Conservation (phyloP, 148 eudicot genomes). For the Persicaria tinctoria region DNA sequence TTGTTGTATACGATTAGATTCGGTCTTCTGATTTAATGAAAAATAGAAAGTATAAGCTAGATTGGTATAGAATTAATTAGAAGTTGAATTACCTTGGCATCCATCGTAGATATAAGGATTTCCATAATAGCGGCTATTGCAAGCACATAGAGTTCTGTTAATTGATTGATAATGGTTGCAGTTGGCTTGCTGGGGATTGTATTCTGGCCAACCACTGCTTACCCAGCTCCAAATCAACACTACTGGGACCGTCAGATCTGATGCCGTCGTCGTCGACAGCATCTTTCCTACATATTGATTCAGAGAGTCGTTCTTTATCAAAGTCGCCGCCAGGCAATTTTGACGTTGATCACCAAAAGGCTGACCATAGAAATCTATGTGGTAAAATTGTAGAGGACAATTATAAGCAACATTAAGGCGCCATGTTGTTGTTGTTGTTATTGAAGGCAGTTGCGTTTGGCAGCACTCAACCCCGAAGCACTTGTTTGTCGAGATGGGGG, state of each 20-base stretch:
- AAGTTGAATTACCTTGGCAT: not conserved
- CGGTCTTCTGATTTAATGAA: too few relatives aligned
- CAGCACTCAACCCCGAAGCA: slow-evolving; percentile 38
- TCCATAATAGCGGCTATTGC: not conserved
- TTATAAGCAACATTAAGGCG: too few relatives aligned
- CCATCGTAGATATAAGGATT: not conserved
- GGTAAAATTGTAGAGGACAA: not conserved
- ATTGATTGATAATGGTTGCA: too few relatives aligned
- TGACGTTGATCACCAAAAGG: not conserved
- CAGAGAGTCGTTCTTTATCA: not conserved
- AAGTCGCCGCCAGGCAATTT: not conserved
- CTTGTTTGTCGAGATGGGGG: not conserved
- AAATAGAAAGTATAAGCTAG: too few relatives aligned
- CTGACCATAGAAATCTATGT: not conserved
- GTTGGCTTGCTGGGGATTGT: too few relatives aligned
- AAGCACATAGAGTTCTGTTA: too few relatives aligned
- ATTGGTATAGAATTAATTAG: too few relatives aligned
- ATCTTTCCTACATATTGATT: not conserved
- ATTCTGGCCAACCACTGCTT: not conserved
- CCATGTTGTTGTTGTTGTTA: too few relatives aligned
- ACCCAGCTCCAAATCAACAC: not conserved
- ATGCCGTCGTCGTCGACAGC: not conserved
- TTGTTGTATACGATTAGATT: too few relatives aligned
- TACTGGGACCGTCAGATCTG: not conserved
- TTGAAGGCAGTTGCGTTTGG: slow-evolving; percentile 13